Conservation (phyloP, 192 early-diverging fungal species). For the Obelidium mucronatum region DNA sequence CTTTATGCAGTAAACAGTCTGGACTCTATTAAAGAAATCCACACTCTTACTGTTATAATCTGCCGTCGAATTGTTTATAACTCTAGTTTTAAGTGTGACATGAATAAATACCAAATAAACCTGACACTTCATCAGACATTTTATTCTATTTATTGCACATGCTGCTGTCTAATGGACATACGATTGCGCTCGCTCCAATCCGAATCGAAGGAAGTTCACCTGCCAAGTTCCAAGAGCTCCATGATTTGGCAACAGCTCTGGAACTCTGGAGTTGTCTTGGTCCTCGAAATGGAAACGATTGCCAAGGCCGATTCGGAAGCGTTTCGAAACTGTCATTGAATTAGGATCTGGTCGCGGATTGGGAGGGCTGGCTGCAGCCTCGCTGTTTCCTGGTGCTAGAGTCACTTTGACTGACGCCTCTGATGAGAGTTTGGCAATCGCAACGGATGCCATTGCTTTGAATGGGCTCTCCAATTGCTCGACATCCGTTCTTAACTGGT, state of each 20-base stretch:
- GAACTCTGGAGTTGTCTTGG: neutral
- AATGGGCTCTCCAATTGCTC: neutral
- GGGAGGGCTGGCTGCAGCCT: neutral
- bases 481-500: neutral
- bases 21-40: no score
- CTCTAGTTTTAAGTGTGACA: no score
- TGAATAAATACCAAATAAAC: no score
- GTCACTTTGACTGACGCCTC: slow-evolving; percentile 2
- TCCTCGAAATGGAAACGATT: neutral
- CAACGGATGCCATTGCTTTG: neutral
- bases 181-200: no score
- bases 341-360: slow-evolving; percentile 4
- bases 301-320: neutral
- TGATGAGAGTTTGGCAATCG: neutral
- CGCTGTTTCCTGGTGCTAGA: neutral
- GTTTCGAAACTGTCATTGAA: neutral
- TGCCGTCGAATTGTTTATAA: no score
- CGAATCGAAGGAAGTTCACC: no score
- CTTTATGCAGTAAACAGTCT: no score
- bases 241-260: slow-evolving; percentile 1
- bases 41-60: no score
- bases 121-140: no score
- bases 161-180: no score
- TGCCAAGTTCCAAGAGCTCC: no score
- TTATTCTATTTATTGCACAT: no score